A percentile compares a stretch with the other conserved stretches of the same genome.
phyloP scores from a whole-genome alignment of 805 yeast species.

The Saccharomycopsis babjevae region DNA sequence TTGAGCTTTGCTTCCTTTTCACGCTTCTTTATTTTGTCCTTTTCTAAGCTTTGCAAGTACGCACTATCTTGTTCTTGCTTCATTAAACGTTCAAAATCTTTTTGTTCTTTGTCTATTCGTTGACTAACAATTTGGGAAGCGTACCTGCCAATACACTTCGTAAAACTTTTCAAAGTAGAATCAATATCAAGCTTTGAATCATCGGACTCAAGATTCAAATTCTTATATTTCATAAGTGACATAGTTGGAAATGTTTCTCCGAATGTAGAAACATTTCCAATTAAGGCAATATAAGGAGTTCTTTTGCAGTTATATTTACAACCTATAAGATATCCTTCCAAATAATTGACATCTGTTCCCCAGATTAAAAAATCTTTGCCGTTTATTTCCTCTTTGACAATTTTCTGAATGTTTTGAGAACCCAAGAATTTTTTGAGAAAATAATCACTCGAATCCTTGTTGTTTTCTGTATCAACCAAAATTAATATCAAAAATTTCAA shows the following conservation, averaged over 20 bases:
- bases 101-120: constrained; percentile 49
- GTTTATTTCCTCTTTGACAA: constrained; percentile 8
- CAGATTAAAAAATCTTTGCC: constrained; percentile 39
- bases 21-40: constrained; percentile 44
- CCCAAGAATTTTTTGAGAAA: constrained; percentile 8
- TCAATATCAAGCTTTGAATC: constrained; percentile 1
- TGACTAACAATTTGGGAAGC: constrained; percentile 49
- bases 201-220: constrained; percentile 20
- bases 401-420: constrained; percentile 2
- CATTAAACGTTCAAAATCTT: constrained; percentile 45
- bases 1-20: constrained; percentile 18
- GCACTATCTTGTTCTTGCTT: constrained; percentile 60
- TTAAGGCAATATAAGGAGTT: constrained; percentile 45
- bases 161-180: constrained; percentile 22
- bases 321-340: constrained; percentile 61
- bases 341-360: constrained; percentile 52
- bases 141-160: constrained; percentile 30
- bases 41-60: constrained; percentile 47
- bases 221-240: constrained; percentile 31
- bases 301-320: constrained; percentile 40
- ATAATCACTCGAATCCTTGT: background rate
- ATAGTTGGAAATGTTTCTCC: constrained; percentile 39
- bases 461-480: constrained; percentile 27
- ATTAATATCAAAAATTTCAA: constrained; percentile 45
- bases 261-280: constrained; percentile 38